These are phyloP conservation scores for Leccinum variicolor DNA, from an alignment of 768 basidiomycete species.

Conservation along the genomic window DNA sequence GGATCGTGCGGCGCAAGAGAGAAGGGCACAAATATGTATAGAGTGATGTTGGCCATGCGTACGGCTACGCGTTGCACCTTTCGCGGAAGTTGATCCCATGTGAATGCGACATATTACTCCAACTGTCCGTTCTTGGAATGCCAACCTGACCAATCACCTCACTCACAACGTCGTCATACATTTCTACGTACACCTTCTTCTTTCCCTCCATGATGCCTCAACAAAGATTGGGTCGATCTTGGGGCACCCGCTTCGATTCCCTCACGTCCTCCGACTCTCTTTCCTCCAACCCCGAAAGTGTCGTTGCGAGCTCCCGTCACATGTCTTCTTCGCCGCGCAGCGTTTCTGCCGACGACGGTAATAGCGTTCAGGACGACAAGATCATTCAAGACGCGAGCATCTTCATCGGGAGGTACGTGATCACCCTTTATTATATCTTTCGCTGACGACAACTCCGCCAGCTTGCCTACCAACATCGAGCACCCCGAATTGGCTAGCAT, in stretches of 20 bases:
- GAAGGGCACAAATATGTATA: constrained; percentile 27
- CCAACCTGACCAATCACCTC: constrained; percentile 21
- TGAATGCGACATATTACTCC: constrained; percentile 20
- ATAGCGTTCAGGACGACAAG: constrained; percentile 41
- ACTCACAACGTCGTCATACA: constrained; percentile 7
- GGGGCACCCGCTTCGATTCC: constrained; percentile 74
- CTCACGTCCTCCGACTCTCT: constrained; percentile 50
- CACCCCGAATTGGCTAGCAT: constrained; percentile 56
- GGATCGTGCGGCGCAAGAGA: constrained; percentile 24
- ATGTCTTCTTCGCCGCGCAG: constrained; percentile 14
- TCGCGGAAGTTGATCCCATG: constrained; percentile 23
- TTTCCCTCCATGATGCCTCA: constrained; percentile 39
- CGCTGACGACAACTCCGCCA: constrained; percentile 28
- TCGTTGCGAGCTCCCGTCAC: constrained; percentile 4
- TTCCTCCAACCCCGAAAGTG: constrained; percentile 33
- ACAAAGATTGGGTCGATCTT: constrained; percentile 46
- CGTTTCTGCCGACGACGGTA: constrained; percentile 20
- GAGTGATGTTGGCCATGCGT: constrained; percentile 13
- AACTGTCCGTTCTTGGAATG: constrained; percentile 11
- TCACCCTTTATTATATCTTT: background rate
- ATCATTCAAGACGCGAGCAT: constrained; percentile 74
- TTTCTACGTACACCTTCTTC: constrained; percentile 15
- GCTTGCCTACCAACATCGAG: constrained; percentile 69
- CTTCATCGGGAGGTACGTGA: constrained; percentile 74
- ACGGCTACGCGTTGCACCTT: constrained; percentile 17